phyloP scores from a whole-genome alignment of 306 rosid species.

The Glycine latifolia region DNA sequence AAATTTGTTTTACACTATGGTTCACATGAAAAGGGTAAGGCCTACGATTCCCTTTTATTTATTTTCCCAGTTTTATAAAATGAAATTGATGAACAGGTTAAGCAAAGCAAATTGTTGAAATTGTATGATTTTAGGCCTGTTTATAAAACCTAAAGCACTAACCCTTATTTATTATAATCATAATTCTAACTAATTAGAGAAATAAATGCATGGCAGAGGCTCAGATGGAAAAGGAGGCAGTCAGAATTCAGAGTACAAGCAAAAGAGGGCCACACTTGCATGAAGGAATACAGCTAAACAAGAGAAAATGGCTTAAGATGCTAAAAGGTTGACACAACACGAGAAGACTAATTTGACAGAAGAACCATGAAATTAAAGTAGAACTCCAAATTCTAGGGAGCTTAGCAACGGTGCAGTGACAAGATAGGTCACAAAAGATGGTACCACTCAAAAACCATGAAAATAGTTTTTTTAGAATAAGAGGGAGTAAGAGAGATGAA shows the following conservation, averaged over 20 bases:
- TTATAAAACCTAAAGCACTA: neutral
- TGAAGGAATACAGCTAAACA: neutral
- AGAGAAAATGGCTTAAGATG: neutral
- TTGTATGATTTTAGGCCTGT: neutral
- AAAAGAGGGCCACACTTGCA: neutral
- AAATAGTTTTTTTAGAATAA: neutral
- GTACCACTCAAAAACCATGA: neutral
- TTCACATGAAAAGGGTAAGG: neutral
- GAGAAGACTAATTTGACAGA: too few relatives aligned
- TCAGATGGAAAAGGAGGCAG: neutral
- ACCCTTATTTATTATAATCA: neutral
- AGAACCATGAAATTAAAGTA: neutral
- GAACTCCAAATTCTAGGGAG: neutral
- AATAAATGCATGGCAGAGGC: neutral
- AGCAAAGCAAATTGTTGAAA: neutral
- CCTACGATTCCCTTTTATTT: conserved; percentile 17
- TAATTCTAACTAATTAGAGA: neutral
- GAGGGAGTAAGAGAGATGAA: neutral
- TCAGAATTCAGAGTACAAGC: neutral
- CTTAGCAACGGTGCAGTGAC: neutral
- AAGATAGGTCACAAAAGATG: neutral
- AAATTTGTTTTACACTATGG: neutral
- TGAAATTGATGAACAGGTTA: conserved; percentile 2
- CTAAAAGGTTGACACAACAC: too few relatives aligned
- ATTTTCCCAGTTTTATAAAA: conserved; percentile 11